Conservation (phyloP, 1,139 yeast genomes). For the Lodderomyces beijingensis region DNA sequence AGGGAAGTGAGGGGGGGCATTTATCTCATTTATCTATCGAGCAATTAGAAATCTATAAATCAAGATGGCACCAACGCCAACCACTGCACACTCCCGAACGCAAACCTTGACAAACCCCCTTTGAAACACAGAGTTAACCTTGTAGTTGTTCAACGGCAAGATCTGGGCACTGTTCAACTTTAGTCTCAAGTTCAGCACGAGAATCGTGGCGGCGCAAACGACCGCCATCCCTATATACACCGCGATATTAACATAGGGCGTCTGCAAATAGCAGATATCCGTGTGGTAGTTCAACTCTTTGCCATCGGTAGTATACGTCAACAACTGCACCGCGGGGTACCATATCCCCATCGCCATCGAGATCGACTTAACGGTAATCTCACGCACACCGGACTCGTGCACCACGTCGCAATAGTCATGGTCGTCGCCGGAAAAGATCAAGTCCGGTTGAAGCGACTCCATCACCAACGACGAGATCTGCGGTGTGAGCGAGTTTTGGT, state of each 20-base stretch:
- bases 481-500: slow-evolving; percentile 50
- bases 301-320: slow-evolving; percentile 27
- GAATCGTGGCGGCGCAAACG: slow-evolving; percentile 24
- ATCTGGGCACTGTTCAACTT: neutral
- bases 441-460: slow-evolving; percentile 53
- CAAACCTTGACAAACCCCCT: slow-evolving; percentile 3
- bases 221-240: slow-evolving; percentile 38
- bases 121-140: slow-evolving; percentile 1
- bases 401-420: slow-evolving; percentile 67
- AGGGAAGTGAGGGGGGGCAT: neutral
- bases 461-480: slow-evolving; percentile 58
- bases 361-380: slow-evolving; percentile 52
- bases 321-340: slow-evolving; percentile 50
- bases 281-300: slow-evolving; percentile 30
- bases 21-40: neutral
- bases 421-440: slow-evolving; percentile 89
- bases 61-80: slow-evolving; percentile 2
- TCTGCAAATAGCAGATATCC: slow-evolving; percentile 43
- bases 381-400: slow-evolving; percentile 31
- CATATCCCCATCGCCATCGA: slow-evolving; percentile 60
- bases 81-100: neutral
- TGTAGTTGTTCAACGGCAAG: slow-evolving; percentile 3
- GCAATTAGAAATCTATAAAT: slow-evolving; percentile 3
- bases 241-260: slow-evolving; percentile 43
- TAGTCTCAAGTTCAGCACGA: slow-evolving; percentile 26